A percentile compares a stretch with the other conserved stretches of the same genome.
Conservation (phyloP, 1,284 basidiomycete species). For the Apiotrichum gracile region DNA sequence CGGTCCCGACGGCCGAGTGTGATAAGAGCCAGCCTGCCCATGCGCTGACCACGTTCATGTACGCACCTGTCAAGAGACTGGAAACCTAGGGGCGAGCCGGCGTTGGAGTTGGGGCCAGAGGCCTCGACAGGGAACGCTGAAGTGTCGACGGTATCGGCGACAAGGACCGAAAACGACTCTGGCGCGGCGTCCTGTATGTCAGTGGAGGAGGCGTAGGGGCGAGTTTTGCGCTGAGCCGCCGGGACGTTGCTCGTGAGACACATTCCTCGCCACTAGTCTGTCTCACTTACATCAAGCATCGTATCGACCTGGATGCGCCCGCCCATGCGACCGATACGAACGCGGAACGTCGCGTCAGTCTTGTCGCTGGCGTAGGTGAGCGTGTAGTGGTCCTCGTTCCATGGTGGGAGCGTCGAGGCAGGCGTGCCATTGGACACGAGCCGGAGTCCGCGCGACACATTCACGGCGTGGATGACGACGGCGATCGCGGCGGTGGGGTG, state of each 20-base stretch:
- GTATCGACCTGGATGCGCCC: slow-evolving; percentile 46
- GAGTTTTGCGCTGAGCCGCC: too few species aligned
- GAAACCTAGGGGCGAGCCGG: slow-evolving; percentile 34
- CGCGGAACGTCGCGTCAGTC: slow-evolving; percentile 44
- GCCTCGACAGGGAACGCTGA: slow-evolving; percentile 29
- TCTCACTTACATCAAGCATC: slow-evolving; percentile 47
- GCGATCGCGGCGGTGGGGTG: slow-evolving; percentile 44
- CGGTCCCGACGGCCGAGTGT: too few species aligned
- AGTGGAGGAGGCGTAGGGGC: too few species aligned
- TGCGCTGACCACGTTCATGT: too few species aligned
- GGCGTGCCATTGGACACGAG: slow-evolving; percentile 15
- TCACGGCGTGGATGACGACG: slow-evolving; percentile 47
- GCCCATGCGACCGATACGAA: slow-evolving; percentile 47
- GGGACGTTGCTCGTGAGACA: too few species aligned
- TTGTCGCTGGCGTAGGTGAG: slow-evolving; percentile 49
- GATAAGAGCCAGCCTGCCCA: too few species aligned
- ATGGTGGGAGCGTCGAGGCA: background rate
- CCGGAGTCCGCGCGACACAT: slow-evolving; percentile 46
- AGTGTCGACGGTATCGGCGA: slow-evolving; percentile 41
- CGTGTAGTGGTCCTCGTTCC: slow-evolving; percentile 36
- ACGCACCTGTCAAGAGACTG: slow-evolving; percentile 30
- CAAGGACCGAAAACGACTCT: slow-evolving; percentile 40
- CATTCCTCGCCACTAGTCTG: too few species aligned
- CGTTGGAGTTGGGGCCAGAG: background rate
- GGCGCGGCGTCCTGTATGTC: slow-evolving; percentile 48